Percentiles rank a stretch among this genome's conserved stretches.
Evolutionary conservation across 352 stramenopile genomes (phyloP).

Genomic region (Poterioochromonas sp.): DNA sequence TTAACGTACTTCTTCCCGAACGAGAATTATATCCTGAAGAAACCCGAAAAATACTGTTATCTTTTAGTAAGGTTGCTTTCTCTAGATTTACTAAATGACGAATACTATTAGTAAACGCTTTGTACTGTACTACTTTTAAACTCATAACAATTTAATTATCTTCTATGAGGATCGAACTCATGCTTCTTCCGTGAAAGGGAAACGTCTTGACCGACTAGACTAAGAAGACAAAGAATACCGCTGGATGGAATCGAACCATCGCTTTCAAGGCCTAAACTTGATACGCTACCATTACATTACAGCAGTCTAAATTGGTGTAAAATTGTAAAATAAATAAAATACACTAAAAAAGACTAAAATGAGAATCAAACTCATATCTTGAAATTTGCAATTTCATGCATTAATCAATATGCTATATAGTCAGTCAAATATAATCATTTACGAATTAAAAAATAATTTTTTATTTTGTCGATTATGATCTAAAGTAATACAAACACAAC

Average conservation of each 20-base stretch:
- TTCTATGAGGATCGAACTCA: slow-evolving; percentile 30
- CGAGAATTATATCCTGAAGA: slow-evolving; percentile 16
- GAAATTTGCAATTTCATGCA: slow-evolving; percentile 33
- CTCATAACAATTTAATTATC: slow-evolving; percentile 32
- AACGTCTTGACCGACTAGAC: slow-evolving; percentile 29
- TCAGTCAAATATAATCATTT: slow-evolving; percentile 32
- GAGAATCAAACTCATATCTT: slow-evolving; percentile 30
- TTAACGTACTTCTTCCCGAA: slow-evolving; percentile 18
- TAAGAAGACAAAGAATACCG: slow-evolving; percentile 31
- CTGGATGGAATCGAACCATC: slow-evolving; percentile 29
- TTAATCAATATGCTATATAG: slow-evolving; percentile 26
- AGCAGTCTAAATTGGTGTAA: slow-evolving; percentile 31
- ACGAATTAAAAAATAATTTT: slow-evolving; percentile 33
- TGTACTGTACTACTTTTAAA: slow-evolving; percentile 32
- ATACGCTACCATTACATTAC: slow-evolving; percentile 31
- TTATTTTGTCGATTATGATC: slow-evolving; percentile 27
- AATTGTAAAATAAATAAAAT: slow-evolving; percentile 33
- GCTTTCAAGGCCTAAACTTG: slow-evolving; percentile 30
- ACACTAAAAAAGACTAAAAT: slow-evolving; percentile 30
- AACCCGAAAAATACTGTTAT: slow-evolving; percentile 21
- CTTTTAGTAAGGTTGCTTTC: slow-evolving; percentile 19
- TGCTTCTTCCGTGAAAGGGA: slow-evolving; percentile 29
- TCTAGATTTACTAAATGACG: slow-evolving; percentile 24
- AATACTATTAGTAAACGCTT: slow-evolving; percentile 33
- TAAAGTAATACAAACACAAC: slow-evolving; percentile 31